These are phyloP conservation scores for Exidia glandulosa DNA, from an alignment of 768 basidiomycete genomes.

Conservation along the genomic window DNA sequence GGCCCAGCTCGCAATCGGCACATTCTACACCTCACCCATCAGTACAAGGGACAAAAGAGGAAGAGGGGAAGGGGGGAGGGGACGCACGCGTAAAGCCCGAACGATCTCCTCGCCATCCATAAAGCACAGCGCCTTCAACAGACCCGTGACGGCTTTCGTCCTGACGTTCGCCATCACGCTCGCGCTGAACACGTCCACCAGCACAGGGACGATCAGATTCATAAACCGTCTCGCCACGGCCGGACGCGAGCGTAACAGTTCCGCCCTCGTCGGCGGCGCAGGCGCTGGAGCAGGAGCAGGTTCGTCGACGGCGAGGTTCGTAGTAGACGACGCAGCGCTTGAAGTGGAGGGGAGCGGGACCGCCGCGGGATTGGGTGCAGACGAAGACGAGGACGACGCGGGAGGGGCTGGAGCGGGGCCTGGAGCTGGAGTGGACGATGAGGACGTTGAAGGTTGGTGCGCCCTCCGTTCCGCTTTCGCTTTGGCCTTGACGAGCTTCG, in stretches of 20 bases:
- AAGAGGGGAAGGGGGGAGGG: constrained; percentile 1
- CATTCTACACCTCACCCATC: constrained; percentile 41
- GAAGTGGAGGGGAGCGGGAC: constrained; percentile 11
- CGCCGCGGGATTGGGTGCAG: no score
- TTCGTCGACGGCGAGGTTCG: constrained; percentile 14
- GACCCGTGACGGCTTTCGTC: constrained; percentile 75
- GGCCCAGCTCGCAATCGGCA: constrained; percentile 91
- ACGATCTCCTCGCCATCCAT: constrained; percentile 66
- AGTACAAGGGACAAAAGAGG: neutral
- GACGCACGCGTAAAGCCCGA: constrained; percentile 62
- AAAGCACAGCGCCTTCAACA: constrained; percentile 88
- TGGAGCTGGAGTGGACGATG: constrained; percentile 15
- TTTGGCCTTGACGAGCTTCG: constrained; percentile 67
- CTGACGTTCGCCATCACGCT: constrained; percentile 83
- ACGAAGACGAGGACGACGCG: no score
- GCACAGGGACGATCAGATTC: constrained; percentile 80
- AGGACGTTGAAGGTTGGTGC: constrained; percentile 40
- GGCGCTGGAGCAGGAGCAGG: constrained; percentile 30
- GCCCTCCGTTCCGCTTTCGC: constrained; percentile 72
- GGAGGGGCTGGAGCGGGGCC: constrained; percentile 17
- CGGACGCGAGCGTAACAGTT: constrained; percentile 63
- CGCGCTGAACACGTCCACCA: constrained; percentile 98
- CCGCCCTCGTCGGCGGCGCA: constrained; percentile 32
- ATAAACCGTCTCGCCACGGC: constrained; percentile 77
- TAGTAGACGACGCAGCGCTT: constrained; percentile 12